These are phyloP conservation scores for Samsoniella hepiali DNA, from an alignment of 2,329 filamentous ascomycete species.

Conservation along the genomic window DNA sequence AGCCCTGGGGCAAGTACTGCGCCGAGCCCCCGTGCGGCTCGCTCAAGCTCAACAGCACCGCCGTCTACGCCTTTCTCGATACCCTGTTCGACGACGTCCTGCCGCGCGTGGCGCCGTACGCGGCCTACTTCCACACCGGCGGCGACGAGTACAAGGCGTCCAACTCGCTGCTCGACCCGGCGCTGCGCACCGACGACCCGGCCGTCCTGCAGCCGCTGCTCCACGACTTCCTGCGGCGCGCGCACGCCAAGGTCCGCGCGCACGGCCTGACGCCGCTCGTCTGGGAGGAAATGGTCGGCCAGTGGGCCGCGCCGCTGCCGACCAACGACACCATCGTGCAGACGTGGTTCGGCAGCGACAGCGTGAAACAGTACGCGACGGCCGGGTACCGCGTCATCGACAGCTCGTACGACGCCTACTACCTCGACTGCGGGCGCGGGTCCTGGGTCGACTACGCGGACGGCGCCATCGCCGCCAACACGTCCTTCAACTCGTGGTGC, in stretches of 20 bases:
- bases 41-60: constrained; percentile 71
- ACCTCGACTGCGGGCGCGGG: constrained; percentile 78
- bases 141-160: constrained; percentile 83
- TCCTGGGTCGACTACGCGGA: constrained; percentile 67
- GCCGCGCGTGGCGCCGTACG: constrained; percentile 65
- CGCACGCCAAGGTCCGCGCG: constrained; percentile 61
- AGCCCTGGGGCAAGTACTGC: constrained; percentile 58
- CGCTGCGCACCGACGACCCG: constrained; percentile 62
- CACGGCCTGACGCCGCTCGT: constrained; percentile 70
- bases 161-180: constrained; percentile 69
- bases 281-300: constrained; percentile 82
- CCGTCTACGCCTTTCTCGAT: constrained; percentile 68
- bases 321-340: constrained; percentile 71
- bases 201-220: constrained; percentile 69
- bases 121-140: constrained; percentile 78
- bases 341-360: constrained; percentile 66
- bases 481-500: constrained; percentile 80
- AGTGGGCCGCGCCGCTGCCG: constrained; percentile 69
- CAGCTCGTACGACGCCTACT: constrained; percentile 72
- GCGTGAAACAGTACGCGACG: constrained; percentile 57
- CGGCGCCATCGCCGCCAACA: constrained; percentile 52
- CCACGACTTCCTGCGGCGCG: constrained; percentile 70
- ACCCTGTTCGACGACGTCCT: constrained; percentile 71
- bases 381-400: constrained; percentile 68
- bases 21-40: constrained; percentile 64